Evolutionary conservation across 2,329 filamentous ascomycete genomes (phyloP).

Genomic region (Fusarium acutatum): DNA sequence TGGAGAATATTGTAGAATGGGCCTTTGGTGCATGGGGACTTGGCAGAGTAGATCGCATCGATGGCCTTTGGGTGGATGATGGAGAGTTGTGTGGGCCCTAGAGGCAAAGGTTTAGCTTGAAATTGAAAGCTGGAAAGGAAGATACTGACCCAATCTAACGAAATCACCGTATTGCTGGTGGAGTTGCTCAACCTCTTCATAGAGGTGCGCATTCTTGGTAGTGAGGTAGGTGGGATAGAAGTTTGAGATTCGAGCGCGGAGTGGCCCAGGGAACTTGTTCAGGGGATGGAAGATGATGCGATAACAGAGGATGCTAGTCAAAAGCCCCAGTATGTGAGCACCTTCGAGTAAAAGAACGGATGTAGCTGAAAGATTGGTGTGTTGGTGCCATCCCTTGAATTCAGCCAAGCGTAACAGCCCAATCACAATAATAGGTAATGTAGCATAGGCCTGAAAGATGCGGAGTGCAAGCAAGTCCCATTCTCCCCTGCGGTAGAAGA

Average conservation of each 20-base stretch:
- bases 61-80: constrained; percentile 4
- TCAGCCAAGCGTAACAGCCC: background rate
- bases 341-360: background rate
- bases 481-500: constrained; percentile 38
- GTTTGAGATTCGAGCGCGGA: constrained; percentile 39
- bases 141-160: constrained; percentile 8
- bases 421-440: background rate
- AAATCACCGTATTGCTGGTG: constrained; percentile 18
- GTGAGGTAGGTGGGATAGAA: constrained; percentile 34
- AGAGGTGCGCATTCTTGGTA: constrained; percentile 35
- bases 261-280: constrained; percentile 42
- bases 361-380: background rate
- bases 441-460: constrained; percentile 8
- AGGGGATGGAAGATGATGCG: constrained; percentile 36
- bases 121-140: no score
- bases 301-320: constrained; percentile 12
- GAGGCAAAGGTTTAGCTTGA: background rate
- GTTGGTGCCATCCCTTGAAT: background rate
- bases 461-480: constrained; percentile 34
- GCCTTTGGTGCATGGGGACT: constrained; percentile 13
- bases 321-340: background rate
- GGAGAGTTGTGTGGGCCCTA: constrained; percentile 18
- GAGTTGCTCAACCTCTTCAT: constrained; percentile 37
- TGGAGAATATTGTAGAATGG: constrained; percentile 21
- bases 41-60: constrained; percentile 1